Percentiles rank a stretch among this genome's conserved stretches.
phyloP scores from a whole-genome alignment of 495 filamentous ascomycete genomes.

The Xylaria bambusicola region DNA sequence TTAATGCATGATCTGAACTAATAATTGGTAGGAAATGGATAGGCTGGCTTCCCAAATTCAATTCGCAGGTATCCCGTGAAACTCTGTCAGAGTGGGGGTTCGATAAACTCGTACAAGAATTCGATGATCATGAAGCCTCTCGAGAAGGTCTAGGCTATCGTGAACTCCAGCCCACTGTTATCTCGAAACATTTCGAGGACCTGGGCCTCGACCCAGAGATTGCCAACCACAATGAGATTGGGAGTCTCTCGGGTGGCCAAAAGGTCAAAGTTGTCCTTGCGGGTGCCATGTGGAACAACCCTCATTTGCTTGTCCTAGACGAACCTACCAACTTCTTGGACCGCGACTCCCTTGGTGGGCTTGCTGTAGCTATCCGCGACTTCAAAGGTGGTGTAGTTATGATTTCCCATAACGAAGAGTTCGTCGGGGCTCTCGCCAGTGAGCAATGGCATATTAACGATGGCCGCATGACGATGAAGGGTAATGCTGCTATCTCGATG shows the following conservation, averaged over 20 bases:
- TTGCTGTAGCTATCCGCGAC: slow-evolving; percentile 94
- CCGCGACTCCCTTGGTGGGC: slow-evolving; percentile 90
- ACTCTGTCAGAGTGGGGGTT: slow-evolving; percentile 84
- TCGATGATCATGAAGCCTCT: slow-evolving; percentile 96
- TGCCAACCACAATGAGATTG: slow-evolving; percentile 97
- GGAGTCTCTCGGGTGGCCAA: slow-evolving; percentile 95
- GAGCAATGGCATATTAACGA: slow-evolving; percentile 95
- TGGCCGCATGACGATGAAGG: slow-evolving; percentile 82
- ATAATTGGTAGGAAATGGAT: slow-evolving; percentile 71
- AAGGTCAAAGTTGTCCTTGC: slow-evolving; percentile 99
- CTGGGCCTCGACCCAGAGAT: slow-evolving; percentile 95
- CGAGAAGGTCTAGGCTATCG: slow-evolving; percentile 97
- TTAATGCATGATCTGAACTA: not conserved
- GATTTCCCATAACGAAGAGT: slow-evolving; percentile 99
- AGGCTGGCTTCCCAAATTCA: slow-evolving; percentile 84
- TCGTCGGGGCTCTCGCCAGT: slow-evolving; percentile 88
- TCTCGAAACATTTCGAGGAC: slow-evolving; percentile 97
- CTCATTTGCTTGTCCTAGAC: slow-evolving; percentile 94
- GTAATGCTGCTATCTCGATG: slow-evolving; percentile 65
- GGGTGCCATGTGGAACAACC: slow-evolving; percentile 99
- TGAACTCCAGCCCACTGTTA: slow-evolving; percentile 85
- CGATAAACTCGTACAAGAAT: slow-evolving; percentile 92
- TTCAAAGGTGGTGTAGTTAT: slow-evolving; percentile 98
- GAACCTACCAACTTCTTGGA: slow-evolving; percentile 99
- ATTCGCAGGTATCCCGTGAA: slow-evolving; percentile 89